phyloP scores from a whole-genome alignment of 2,329 filamentous ascomycete species.

The Orbilia quercus region DNA sequence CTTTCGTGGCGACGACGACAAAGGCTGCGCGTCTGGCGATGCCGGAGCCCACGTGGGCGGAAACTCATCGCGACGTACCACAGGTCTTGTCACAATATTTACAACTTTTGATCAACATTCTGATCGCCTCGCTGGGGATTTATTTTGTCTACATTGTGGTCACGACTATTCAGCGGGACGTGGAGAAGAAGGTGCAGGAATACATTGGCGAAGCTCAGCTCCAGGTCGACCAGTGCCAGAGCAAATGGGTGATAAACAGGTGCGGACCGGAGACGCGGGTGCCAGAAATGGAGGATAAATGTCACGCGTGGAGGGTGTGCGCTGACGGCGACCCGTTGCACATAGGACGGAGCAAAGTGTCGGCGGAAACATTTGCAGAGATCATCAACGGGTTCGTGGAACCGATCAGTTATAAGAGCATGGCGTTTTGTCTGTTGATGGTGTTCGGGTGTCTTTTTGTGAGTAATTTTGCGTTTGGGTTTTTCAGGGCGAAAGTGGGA shows the following conservation, averaged over 20 bases:
- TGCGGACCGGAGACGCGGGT: constrained; percentile 75
- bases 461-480: constrained; percentile 70
- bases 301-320: constrained; percentile 84
- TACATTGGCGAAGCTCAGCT: constrained; percentile 76
- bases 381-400: constrained; percentile 96
- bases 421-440: constrained; percentile 69
- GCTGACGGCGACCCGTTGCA: constrained; percentile 84
- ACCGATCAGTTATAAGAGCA: constrained; percentile 85
- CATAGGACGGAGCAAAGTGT: constrained; percentile 82
- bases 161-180: constrained; percentile 77
- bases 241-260: constrained; percentile 78
- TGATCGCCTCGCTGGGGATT: constrained; percentile 69
- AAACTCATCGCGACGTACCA: constrained; percentile 71
- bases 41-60: constrained; percentile 62
- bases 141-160: constrained; percentile 78
- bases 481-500: constrained; percentile 50
- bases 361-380: constrained; percentile 86
- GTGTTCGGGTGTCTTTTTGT: constrained; percentile 69
- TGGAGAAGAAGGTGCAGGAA: constrained; percentile 76
- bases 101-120: constrained; percentile 73
- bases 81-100: constrained; percentile 72
- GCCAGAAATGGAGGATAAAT: constrained; percentile 78
- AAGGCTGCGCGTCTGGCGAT: neutral
- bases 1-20: constrained; percentile 16
- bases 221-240: constrained; percentile 78